phyloP scores from a whole-genome alignment of 495 filamentous ascomycete genomes.

The Friedmanniomyces endolithicus region DNA sequence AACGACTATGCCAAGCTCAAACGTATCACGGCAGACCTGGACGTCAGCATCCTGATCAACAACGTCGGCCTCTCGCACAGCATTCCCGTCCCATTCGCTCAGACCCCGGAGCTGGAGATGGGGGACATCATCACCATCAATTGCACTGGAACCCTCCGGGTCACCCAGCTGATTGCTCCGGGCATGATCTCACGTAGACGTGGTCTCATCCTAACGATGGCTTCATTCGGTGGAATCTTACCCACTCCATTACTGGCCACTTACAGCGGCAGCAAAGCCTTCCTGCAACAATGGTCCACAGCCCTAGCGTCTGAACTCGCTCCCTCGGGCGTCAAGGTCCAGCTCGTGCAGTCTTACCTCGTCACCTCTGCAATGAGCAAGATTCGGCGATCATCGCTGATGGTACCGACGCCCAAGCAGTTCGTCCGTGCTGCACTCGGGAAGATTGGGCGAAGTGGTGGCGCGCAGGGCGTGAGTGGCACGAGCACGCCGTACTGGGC shows the following conservation, averaged over 20 bases:
- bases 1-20: conserved; percentile 63
- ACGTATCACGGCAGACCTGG: conserved; percentile 52
- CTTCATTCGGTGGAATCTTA: conserved; percentile 79
- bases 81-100: conserved; percentile 78
- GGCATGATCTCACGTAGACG: conserved; percentile 70
- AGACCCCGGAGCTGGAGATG: conserved; percentile 67
- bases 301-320: conserved; percentile 74
- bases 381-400: conserved; percentile 58
- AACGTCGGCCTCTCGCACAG: conserved; percentile 91
- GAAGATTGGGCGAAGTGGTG: conserved; percentile 71
- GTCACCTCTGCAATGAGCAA: conserved; percentile 95
- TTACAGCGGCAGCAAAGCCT: conserved; percentile 95
- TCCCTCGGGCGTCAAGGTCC: conserved; percentile 64
- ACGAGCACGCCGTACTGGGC: conserved; percentile 88
- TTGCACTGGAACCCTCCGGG: conserved; percentile 72
- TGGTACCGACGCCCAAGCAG: conserved; percentile 66
- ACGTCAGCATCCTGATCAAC: conserved; percentile 84
- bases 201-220: conserved; percentile 93
- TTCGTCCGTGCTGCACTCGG: conserved; percentile 70
- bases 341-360: conserved; percentile 80
- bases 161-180: conserved; percentile 73
- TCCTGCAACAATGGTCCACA: conserved; percentile 91
- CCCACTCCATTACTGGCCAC: conserved; percentile 90
- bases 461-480: conserved; percentile 58
- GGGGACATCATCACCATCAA: conserved; percentile 88